These are phyloP conservation scores for Penicillium canescens DNA, from an alignment of 495 filamentous ascomycete genomes.

Conservation along the genomic window DNA sequence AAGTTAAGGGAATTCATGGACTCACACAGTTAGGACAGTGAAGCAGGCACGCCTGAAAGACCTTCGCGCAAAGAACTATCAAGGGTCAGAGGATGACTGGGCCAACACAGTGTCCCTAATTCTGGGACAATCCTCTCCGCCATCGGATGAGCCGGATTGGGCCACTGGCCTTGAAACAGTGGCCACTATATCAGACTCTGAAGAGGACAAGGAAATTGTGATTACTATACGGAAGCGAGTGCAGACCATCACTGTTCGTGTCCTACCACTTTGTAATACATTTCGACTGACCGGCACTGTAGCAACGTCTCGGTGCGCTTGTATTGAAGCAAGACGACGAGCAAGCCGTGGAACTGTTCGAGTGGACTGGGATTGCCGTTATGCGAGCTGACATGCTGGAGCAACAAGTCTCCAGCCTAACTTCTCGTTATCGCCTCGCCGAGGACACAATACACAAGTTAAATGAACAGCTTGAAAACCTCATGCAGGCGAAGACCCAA, in stretches of 20 bases:
- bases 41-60: slow-evolving; percentile 42
- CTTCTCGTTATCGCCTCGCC: slow-evolving; percentile 41
- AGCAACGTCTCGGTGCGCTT: slow-evolving; percentile 74
- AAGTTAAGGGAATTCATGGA: neutral
- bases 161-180: slow-evolving; percentile 34
- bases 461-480: slow-evolving; percentile 59
- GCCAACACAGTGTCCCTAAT: slow-evolving; percentile 42
- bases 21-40: slow-evolving; percentile 40
- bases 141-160: slow-evolving; percentile 10
- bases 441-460: slow-evolving; percentile 52
- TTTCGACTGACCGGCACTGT: neutral
- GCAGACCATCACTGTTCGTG: slow-evolving; percentile 55
- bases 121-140: slow-evolving; percentile 25
- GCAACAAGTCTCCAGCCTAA: slow-evolving; percentile 48
- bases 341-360: slow-evolving; percentile 66
- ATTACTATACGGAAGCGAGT: slow-evolving; percentile 59
- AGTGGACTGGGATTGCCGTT: slow-evolving; percentile 65
- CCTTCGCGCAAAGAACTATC: slow-evolving; percentile 53
- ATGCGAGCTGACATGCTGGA: slow-evolving; percentile 39
- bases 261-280: neutral
- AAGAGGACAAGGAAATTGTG: slow-evolving; percentile 37
- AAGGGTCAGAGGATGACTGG: slow-evolving; percentile 59
- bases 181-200: slow-evolving; percentile 30
- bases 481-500: slow-evolving; percentile 62
- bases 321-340: slow-evolving; percentile 60